A percentile compares a stretch with the other conserved stretches of the same genome.
These are phyloP conservation scores for Aureoboletus auriporus DNA, from an alignment of 768 basidiomycete genomes.

Conservation along the genomic window DNA sequence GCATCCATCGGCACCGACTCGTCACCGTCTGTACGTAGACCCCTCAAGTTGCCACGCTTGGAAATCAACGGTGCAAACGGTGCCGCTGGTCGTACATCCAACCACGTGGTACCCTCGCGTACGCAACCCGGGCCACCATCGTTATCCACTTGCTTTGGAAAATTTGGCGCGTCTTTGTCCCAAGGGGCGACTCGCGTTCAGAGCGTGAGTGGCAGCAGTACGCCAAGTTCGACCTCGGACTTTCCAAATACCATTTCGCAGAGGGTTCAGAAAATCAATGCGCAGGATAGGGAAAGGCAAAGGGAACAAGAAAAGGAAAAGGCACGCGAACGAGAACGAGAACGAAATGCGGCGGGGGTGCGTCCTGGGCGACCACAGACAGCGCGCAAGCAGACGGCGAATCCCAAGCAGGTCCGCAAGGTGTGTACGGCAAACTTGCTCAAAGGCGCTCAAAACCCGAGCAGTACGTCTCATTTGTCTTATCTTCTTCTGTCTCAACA, in stretches of 20 bases:
- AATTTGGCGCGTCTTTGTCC: background rate
- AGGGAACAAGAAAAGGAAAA: background rate
- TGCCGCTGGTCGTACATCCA: background rate
- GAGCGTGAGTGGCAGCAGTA: background rate
- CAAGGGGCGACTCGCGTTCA: background rate
- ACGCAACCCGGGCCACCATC: slow-evolving; percentile 7
- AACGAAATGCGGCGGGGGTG: background rate
- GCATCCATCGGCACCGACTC: slow-evolving; percentile 7
- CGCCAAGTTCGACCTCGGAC: slow-evolving; percentile 12
- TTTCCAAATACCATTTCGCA: slow-evolving; percentile 18
- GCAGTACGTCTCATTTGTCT: slow-evolving; percentile 18
- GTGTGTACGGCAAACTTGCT: slow-evolving; percentile 14
- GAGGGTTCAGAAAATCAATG: background rate
- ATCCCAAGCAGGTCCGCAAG: slow-evolving; percentile 2
- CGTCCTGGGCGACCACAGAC: background rate
- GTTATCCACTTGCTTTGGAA: background rate
- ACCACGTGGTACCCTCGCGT: slow-evolving; percentile 2
- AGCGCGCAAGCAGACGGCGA: slow-evolving; percentile 13
- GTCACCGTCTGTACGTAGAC: slow-evolving; percentile 4
- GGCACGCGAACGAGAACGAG: background rate
- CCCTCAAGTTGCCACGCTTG: slow-evolving; percentile 20
- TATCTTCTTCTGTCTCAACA: background rate
- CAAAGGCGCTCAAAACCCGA: slow-evolving; percentile 11
- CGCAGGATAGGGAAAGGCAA: slow-evolving; percentile 2
- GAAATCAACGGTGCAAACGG: background rate